These are phyloP conservation scores for Rhizopogon rudus DNA, from an alignment of 768 basidiomycete genomes.

Conservation along the genomic window DNA sequence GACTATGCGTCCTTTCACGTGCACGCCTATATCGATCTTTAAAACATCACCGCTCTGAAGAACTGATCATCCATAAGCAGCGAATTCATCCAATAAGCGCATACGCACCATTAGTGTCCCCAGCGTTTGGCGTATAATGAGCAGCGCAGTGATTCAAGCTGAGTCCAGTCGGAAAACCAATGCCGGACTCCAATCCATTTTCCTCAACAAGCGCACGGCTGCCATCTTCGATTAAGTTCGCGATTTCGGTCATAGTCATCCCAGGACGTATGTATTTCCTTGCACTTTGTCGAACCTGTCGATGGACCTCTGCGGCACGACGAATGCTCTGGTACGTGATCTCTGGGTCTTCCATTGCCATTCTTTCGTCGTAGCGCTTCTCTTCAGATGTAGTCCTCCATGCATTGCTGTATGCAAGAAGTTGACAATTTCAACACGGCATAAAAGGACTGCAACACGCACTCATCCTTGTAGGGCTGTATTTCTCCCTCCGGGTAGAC, in stretches of 20 bases:
- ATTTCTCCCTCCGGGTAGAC: conserved; percentile 89
- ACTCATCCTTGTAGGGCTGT: conserved; percentile 91
- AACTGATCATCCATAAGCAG: conserved; percentile 42
- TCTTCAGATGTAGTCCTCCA: conserved; percentile 92
- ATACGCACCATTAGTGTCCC: conserved; percentile 72
- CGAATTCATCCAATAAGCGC: neutral
- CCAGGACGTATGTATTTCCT: conserved; percentile 85
- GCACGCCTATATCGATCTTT: conserved; percentile 97
- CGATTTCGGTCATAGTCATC: conserved; percentile 92
- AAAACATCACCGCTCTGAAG: conserved; percentile 81
- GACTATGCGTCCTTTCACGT: conserved; percentile 90
- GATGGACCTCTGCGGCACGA: conserved; percentile 92
- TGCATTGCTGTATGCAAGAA: conserved; percentile 54
- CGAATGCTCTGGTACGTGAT: conserved; percentile 87
- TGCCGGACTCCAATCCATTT: conserved; percentile 75
- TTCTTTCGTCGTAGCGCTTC: conserved; percentile 75
- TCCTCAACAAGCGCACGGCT: conserved; percentile 91
- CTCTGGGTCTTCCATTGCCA: conserved; percentile 75
- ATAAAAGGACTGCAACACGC: conserved; percentile 26
- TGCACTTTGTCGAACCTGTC: conserved; percentile 82
- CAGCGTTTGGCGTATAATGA: conserved; percentile 94
- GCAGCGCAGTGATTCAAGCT: conserved; percentile 94
- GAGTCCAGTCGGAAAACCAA: conserved; percentile 96
- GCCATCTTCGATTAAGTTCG: conserved; percentile 87
- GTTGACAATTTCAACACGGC: neutral